Conservation (phyloP, 2,329 filamentous ascomycete genomes). For the Laburnicola sp. region DNA sequence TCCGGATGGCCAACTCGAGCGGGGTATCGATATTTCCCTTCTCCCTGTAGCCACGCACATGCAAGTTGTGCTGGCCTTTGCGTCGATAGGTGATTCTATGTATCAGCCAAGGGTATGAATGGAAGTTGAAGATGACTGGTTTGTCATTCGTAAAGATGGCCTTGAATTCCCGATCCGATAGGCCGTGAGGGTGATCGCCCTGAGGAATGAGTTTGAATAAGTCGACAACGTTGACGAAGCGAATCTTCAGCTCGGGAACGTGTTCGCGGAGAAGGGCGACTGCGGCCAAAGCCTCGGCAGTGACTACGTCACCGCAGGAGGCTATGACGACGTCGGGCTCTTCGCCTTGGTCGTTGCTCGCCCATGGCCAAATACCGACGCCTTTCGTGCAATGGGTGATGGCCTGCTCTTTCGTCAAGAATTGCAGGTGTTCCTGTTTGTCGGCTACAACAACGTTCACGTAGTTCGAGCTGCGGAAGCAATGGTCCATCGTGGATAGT, state of each 20-base stretch:
- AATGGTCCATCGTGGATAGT: slow-evolving; percentile 75
- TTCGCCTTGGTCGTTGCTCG: slow-evolving; percentile 67
- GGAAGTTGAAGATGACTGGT: slow-evolving; percentile 82
- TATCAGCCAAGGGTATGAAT: slow-evolving; percentile 79
- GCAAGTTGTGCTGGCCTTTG: slow-evolving; percentile 67
- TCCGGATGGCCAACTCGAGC: slow-evolving; percentile 75
- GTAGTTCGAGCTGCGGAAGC: slow-evolving; percentile 72
- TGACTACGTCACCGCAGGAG: slow-evolving; percentile 73
- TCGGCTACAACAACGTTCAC: slow-evolving; percentile 81
- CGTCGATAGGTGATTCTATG: slow-evolving; percentile 77
- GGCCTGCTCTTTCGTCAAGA: slow-evolving; percentile 72
- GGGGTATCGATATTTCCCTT: slow-evolving; percentile 85
- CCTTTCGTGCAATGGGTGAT: slow-evolving; percentile 78
- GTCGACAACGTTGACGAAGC: slow-evolving; percentile 79
- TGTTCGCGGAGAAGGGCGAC: slow-evolving; percentile 72
- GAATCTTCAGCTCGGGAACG: slow-evolving; percentile 72
- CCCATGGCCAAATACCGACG: slow-evolving; percentile 76
- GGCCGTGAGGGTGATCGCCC: slow-evolving; percentile 71
- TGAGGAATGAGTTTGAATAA: slow-evolving; percentile 77
- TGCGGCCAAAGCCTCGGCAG: slow-evolving; percentile 73
- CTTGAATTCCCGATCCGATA: slow-evolving; percentile 61
- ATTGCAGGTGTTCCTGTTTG: slow-evolving; percentile 79
- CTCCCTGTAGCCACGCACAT: slow-evolving; percentile 78
- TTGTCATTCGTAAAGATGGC: slow-evolving; percentile 72
- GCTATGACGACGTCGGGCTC: slow-evolving; percentile 79